phyloP scores from a whole-genome alignment of 768 basidiomycete genomes.

The Lentinula aciculospora region DNA sequence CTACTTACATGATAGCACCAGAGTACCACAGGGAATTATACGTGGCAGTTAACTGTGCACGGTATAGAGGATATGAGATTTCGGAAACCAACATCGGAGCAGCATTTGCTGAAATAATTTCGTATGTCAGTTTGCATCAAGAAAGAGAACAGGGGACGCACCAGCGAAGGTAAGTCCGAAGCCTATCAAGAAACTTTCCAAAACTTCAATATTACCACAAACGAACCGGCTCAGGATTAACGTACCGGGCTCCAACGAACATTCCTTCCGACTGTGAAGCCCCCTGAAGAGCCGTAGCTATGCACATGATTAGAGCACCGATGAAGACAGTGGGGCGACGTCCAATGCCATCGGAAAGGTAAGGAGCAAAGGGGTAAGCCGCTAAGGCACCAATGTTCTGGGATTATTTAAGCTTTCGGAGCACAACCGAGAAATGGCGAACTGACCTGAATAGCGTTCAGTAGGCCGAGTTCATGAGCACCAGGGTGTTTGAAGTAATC shows the following conservation, averaged over 20 bases:
- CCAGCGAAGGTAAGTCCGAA: slow-evolving; percentile 72
- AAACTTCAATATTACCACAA: not conserved
- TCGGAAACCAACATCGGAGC: slow-evolving; percentile 85
- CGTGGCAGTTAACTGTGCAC: slow-evolving; percentile 69
- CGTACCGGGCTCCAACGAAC: slow-evolving; percentile 75
- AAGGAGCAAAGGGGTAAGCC: slow-evolving; percentile 66
- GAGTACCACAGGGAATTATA: slow-evolving; percentile 89
- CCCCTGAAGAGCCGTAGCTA: slow-evolving; percentile 64
- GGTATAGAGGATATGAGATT: slow-evolving; percentile 79
- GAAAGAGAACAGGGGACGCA: slow-evolving; percentile 16
- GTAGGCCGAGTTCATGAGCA: slow-evolving; percentile 54
- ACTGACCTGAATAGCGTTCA: slow-evolving; percentile 70
- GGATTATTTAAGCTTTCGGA: not conserved
- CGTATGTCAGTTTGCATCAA: slow-evolving; percentile 10
- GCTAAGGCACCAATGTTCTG: slow-evolving; percentile 69
- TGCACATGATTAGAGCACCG: slow-evolving; percentile 66
- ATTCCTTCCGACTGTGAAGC: slow-evolving; percentile 67
- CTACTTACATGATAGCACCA: slow-evolving; percentile 65
- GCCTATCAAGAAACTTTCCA: slow-evolving; percentile 59
- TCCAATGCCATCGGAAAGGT: slow-evolving; percentile 67
- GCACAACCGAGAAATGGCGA: not conserved
- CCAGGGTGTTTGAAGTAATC: slow-evolving; percentile 54
- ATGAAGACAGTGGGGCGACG: slow-evolving; percentile 61
- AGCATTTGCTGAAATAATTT: slow-evolving; percentile 43
- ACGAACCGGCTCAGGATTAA: slow-evolving; percentile 6